Evolutionary conservation across 2,329 filamentous ascomycete genomes (phyloP).

Genomic region (Cryphonectria carpinicola): DNA sequence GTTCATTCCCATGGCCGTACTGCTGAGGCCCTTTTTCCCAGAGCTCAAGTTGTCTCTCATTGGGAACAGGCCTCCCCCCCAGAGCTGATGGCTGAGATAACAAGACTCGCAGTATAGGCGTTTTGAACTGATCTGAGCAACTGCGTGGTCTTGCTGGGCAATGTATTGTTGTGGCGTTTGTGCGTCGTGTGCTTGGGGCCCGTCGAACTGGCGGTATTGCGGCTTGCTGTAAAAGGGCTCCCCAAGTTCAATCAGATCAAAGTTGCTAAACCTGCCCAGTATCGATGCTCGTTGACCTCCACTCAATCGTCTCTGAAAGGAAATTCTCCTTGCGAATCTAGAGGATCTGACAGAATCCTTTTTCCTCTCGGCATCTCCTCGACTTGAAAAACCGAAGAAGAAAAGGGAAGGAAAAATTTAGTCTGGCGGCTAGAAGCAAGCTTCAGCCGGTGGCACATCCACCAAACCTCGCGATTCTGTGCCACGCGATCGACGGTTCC

Average conservation of each 20-base stretch:
- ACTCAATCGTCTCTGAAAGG: not conserved
- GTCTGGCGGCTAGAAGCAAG: not conserved
- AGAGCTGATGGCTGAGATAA: not conserved
- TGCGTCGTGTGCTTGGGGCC: not conserved
- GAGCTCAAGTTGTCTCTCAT: not conserved
- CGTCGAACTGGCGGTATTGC: not conserved
- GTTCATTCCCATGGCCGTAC: not conserved
- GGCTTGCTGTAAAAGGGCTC: no score
- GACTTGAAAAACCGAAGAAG: not conserved
- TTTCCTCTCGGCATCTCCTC: not conserved
- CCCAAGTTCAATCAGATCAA: no score
- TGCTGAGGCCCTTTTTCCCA: not conserved
- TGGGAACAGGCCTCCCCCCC: not conserved
- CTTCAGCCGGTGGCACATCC: not conserved
- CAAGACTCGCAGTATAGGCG: not conserved
- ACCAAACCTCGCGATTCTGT: not conserved
- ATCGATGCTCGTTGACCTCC: not conserved
- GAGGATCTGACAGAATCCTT: not conserved
- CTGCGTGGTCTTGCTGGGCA: not conserved
- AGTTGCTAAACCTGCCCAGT: no score
- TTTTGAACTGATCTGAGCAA: not conserved
- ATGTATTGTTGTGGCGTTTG: not conserved
- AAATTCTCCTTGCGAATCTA: not conserved
- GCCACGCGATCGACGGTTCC: slow-evolving; percentile 5
- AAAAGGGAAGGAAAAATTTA: not conserved